phyloP scores from a whole-genome alignment of 2,329 filamentous ascomycete species.

The Chrysosporium keratinophilum region DNA sequence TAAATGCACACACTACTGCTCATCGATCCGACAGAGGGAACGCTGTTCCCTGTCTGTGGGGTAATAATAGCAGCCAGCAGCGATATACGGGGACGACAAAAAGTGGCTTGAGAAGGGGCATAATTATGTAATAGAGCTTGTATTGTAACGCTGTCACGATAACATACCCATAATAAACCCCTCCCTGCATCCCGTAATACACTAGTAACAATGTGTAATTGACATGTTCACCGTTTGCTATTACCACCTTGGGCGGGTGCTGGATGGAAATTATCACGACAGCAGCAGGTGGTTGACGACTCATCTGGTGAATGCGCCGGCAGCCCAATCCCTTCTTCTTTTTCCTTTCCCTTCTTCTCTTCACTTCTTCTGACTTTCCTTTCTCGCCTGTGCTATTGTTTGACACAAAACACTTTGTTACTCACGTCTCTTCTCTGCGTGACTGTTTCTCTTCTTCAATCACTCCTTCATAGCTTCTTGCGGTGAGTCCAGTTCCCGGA shows the following conservation, averaged over 20 bases:
- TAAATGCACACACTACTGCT: background rate
- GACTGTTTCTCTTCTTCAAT: background rate
- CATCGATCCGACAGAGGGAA: background rate
- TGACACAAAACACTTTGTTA: slow-evolving; percentile 3
- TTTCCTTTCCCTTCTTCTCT: slow-evolving; percentile 12
- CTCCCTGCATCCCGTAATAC: background rate
- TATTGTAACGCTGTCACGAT: background rate
- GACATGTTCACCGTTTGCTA: slow-evolving; percentile 1
- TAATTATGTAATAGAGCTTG: slow-evolving; percentile 1
- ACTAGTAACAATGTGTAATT: background rate
- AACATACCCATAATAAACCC: background rate
- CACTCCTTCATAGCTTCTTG: slow-evolving; percentile 8
- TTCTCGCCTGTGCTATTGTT: slow-evolving; percentile 5
- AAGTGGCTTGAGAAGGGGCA: background rate
- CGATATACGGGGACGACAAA: background rate
- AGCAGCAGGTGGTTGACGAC: slow-evolving; percentile 9
- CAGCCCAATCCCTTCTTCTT: slow-evolving; percentile 8
- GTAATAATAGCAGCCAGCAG: background rate
- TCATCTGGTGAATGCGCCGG: slow-evolving; percentile 9
- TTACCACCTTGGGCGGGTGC: slow-evolving; percentile 11
- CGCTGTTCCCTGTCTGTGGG: background rate
- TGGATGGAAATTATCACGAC: slow-evolving; percentile 12
- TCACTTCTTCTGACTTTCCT: slow-evolving; percentile 16
- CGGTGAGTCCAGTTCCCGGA: background rate
- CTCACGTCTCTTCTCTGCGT: background rate